Conservation (phyloP, 129 eudicot genomes). For the Saussurea involucrata region DNA sequence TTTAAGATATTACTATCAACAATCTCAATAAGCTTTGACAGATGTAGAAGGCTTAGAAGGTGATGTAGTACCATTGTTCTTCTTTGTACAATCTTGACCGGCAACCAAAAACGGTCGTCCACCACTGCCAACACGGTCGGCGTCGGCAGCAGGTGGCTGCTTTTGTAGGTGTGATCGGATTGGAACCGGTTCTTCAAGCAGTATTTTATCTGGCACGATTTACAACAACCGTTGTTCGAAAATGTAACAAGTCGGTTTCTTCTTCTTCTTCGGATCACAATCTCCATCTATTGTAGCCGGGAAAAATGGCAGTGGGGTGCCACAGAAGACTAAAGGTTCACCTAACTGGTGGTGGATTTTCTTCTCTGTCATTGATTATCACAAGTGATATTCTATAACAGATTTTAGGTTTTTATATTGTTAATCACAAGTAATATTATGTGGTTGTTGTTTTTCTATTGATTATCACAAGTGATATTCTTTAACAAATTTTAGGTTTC, state of each 20-base stretch:
- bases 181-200: constrained; percentile 87
- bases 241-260: constrained; percentile 84
- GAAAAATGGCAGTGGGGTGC: too few species aligned
- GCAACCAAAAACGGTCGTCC: constrained; percentile 60
- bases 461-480: too few species aligned
- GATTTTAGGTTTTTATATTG: too few species aligned
- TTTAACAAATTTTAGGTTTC: too few species aligned
- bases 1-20: neutral
- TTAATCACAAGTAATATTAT: too few species aligned
- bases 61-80: constrained; percentile 28
- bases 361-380: too few species aligned
- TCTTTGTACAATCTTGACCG: constrained; percentile 55
- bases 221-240: constrained; percentile 70
- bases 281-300: too few species aligned
- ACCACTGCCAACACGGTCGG: constrained; percentile 11
- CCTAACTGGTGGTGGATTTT: too few species aligned
- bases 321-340: too few species aligned
- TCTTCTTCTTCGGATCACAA: constrained; percentile 84
- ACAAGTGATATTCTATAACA: too few species aligned
- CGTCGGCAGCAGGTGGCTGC: constrained; percentile 5
- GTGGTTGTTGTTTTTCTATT: too few species aligned
- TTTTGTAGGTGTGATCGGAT: constrained; percentile 58
- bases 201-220: constrained; percentile 50
- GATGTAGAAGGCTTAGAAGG: constrained; percentile 41
- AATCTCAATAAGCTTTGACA: constrained; percentile 60